A percentile compares a stretch with the other conserved stretches of the same genome.
phyloP scores from a whole-genome alignment of 768 basidiomycete genomes.

The Lactifluus pinguis region DNA sequence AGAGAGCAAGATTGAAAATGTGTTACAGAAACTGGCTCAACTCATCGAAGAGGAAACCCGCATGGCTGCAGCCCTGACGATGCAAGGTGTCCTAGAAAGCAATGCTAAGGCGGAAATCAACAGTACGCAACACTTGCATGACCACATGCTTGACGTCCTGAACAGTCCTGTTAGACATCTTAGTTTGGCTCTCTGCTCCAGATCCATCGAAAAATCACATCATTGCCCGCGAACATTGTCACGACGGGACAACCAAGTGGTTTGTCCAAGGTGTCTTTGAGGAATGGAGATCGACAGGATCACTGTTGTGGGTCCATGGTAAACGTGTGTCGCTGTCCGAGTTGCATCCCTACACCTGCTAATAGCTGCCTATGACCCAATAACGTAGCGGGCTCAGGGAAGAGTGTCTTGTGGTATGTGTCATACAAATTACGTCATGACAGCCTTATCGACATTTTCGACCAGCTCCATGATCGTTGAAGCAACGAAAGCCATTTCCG shows the following conservation, averaged over 20 bases:
- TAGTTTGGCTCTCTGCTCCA: neutral
- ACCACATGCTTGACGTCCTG: neutral
- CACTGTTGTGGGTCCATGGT: neutral
- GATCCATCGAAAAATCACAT: neutral
- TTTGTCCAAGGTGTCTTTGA: neutral
- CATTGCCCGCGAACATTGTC: neutral
- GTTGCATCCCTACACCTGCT: neutral
- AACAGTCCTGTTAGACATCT: neutral
- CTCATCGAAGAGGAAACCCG: no score
- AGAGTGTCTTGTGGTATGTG: neutral
- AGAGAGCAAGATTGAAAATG: no score
- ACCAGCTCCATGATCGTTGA: neutral
- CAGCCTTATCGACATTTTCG: neutral
- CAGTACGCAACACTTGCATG: neutral
- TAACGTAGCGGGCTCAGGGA: neutral
- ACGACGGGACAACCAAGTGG: neutral
- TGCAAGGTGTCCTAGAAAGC: no score
- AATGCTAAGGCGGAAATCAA: neutral
- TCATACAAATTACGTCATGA: neutral
- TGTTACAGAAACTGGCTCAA: no score
- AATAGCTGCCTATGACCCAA: neutral
- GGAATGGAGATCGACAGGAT: neutral
- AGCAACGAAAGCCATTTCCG: neutral
- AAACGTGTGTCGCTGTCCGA: neutral
- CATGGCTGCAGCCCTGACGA: no score